Conservation (phyloP, 2,329 filamentous ascomycete species). For the Nectriaceae sp. region DNA sequence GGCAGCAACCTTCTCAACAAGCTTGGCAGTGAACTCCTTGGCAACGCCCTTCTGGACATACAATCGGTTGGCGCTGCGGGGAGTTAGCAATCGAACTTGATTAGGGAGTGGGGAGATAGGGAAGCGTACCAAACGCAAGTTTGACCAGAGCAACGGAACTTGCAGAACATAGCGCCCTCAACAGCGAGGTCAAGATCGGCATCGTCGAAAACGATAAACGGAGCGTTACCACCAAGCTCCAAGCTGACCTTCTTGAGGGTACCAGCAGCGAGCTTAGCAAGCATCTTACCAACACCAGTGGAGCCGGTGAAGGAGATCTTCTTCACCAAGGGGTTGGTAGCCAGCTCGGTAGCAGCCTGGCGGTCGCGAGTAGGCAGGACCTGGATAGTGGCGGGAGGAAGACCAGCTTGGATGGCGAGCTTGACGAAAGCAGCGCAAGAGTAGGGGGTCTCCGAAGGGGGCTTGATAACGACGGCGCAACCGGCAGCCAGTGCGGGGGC, state of each 20-base stretch:
- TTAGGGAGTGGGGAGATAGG: neutral
- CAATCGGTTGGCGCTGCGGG: conserved; percentile 36
- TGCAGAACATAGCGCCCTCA: conserved; percentile 49
- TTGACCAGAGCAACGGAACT: conserved; percentile 53
- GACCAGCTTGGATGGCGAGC: conserved; percentile 70
- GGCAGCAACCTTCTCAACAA: conserved; percentile 31
- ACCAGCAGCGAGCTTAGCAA: conserved; percentile 61
- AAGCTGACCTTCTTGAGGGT: conserved; percentile 67
- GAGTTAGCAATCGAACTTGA: conserved; percentile 1
- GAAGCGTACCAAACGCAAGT: conserved; percentile 57
- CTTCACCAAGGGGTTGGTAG: conserved; percentile 30
- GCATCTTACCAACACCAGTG: conserved; percentile 61
- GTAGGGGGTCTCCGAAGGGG: conserved; percentile 73
- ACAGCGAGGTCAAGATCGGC: conserved; percentile 65
- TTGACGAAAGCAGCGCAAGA: conserved; percentile 71
- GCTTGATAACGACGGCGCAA: conserved; percentile 75
- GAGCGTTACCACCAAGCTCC: conserved; percentile 71
- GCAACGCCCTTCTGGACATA: conserved; percentile 36
- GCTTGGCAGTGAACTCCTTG: conserved; percentile 30
- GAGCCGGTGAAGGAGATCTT: conserved; percentile 73
- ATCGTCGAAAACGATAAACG: too few relatives aligned
- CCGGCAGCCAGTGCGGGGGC: conserved; percentile 68
- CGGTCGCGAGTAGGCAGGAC: conserved; percentile 31
- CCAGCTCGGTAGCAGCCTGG: conserved; percentile 33
- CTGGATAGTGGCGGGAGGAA: conserved; percentile 49